A percentile compares a stretch with the other conserved stretches of the same genome.
These are phyloP conservation scores for Friedmanniomyces simplex DNA, from an alignment of 495 filamentous ascomycete species.

Conservation along the genomic window DNA sequence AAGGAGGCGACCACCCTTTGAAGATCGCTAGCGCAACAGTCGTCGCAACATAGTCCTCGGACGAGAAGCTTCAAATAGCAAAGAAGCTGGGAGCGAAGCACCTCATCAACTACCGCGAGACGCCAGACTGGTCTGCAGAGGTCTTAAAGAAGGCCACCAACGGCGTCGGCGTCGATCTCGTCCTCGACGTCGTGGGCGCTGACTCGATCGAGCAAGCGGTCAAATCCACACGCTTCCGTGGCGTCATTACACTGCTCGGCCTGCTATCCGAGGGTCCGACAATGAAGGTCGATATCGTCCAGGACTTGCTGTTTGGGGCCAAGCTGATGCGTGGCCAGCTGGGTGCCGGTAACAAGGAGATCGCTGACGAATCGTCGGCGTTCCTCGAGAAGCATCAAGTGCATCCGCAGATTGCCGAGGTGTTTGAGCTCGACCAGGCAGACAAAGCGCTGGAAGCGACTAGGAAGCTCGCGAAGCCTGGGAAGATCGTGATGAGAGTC, in stretches of 20 bases:
- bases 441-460: slow-evolving; percentile 37
- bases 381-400: slow-evolving; percentile 27
- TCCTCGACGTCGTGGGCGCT: slow-evolving; percentile 41
- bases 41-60: slow-evolving; percentile 37
- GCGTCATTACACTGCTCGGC: slow-evolving; percentile 7
- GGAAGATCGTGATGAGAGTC: slow-evolving; percentile 23
- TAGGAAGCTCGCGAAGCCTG: slow-evolving; percentile 35
- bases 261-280: slow-evolving; percentile 2
- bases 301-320: slow-evolving; percentile 7
- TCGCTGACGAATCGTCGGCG: slow-evolving; percentile 20
- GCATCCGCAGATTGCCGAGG: slow-evolving; percentile 22
- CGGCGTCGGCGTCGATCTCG: slow-evolving; percentile 34
- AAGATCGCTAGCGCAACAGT: slow-evolving; percentile 31
- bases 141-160: slow-evolving; percentile 31
- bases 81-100: slow-evolving; percentile 35
- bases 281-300: slow-evolving; percentile 8
- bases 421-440: slow-evolving; percentile 27
- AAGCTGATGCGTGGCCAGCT: slow-evolving; percentile 15
- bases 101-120: slow-evolving; percentile 37
- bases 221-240: slow-evolving; percentile 10
- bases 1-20: neutral
- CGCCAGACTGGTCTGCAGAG: slow-evolving; percentile 33
- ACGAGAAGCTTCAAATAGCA: slow-evolving; percentile 34
- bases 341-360: slow-evolving; percentile 9
- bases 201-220: slow-evolving; percentile 33